Conservation (phyloP, 169 alveolate genomes). For the Ichthyophthirius multifiliis region DNA sequence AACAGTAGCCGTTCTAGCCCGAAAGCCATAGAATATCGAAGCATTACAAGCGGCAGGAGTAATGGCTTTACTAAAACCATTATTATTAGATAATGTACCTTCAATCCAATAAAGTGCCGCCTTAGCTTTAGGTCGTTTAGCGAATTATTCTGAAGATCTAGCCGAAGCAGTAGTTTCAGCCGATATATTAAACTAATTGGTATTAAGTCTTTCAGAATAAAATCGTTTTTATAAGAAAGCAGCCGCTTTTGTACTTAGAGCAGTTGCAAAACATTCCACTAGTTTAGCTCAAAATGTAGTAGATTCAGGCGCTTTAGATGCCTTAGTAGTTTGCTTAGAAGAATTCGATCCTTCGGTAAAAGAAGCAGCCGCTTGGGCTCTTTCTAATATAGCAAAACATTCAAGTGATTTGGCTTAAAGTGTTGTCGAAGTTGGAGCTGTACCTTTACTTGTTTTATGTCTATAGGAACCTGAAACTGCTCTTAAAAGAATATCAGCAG, state of each 20-base stretch:
- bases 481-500: slow-evolving; percentile 79
- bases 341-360: slow-evolving; percentile 94
- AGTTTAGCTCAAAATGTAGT: slow-evolving; percentile 93
- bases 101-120: slow-evolving; percentile 94
- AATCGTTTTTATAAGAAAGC: slow-evolving; percentile 92
- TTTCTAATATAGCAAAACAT: slow-evolving; percentile 91
- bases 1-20: slow-evolving; percentile 94
- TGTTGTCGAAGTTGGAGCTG: slow-evolving; percentile 94
- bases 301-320: slow-evolving; percentile 92
- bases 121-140: slow-evolving; percentile 93
- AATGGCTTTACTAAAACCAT: slow-evolving; percentile 89
- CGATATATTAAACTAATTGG: slow-evolving; percentile 92
- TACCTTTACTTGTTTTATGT: slow-evolving; percentile 90
- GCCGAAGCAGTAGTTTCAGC: slow-evolving; percentile 93
- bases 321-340: slow-evolving; percentile 91
- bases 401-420: slow-evolving; percentile 91
- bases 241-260: slow-evolving; percentile 93
- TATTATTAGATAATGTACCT: slow-evolving; percentile 90
- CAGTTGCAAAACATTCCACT: slow-evolving; percentile 94
- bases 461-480: slow-evolving; percentile 91
- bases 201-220: slow-evolving; percentile 85
- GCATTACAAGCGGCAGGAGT: slow-evolving; percentile 92
- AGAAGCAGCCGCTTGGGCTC: slow-evolving; percentile 93
- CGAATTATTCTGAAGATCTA: slow-evolving; percentile 90
- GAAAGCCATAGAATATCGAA: slow-evolving; percentile 92